Conservation (phyloP, 169 alveolate genomes). For the Plasmodium gonderi region DNA sequence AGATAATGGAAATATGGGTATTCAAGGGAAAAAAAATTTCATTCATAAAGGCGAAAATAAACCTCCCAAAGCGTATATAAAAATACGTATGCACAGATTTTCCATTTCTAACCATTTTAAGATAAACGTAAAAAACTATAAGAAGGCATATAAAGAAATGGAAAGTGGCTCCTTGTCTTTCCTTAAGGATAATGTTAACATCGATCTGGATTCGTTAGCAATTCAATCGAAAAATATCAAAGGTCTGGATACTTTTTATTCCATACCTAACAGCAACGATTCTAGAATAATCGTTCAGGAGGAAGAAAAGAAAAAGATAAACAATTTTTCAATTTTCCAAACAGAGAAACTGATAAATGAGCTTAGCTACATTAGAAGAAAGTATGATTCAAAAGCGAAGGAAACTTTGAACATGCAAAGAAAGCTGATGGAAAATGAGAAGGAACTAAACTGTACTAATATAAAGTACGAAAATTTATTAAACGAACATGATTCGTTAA, state of each 20-base stretch:
- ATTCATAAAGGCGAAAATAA: not conserved
- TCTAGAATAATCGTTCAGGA: constrained; percentile 6
- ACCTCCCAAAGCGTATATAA: constrained; percentile 19
- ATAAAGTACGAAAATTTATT: constrained; percentile 56
- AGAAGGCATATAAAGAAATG: constrained; percentile 58
- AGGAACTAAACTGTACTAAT: constrained; percentile 44
- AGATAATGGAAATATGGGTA: not conserved
- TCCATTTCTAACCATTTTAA: constrained; percentile 47
- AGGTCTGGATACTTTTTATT: constrained; percentile 68
- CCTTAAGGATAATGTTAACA: constrained; percentile 30
- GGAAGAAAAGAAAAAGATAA: not conserved
- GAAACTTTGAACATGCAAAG: constrained; percentile 71
- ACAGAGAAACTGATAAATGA: constrained; percentile 58
- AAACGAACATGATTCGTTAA: constrained; percentile 70
- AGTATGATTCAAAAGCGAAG: constrained; percentile 67
- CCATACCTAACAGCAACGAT: constrained; percentile 67
- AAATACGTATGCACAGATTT: constrained; percentile 72
- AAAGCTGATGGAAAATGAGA: constrained; percentile 61
- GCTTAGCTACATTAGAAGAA: constrained; percentile 58
- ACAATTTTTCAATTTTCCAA: constrained; percentile 29
- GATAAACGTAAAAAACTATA: constrained; percentile 47
- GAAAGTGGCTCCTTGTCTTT: not conserved
- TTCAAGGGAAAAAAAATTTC: not conserved
- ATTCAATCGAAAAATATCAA: not conserved
- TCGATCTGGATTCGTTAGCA: not conserved